Evolutionary conservation across 345 rosid genomes (phyloP).

Genomic region (Arabidopsis arenosa): DNA sequence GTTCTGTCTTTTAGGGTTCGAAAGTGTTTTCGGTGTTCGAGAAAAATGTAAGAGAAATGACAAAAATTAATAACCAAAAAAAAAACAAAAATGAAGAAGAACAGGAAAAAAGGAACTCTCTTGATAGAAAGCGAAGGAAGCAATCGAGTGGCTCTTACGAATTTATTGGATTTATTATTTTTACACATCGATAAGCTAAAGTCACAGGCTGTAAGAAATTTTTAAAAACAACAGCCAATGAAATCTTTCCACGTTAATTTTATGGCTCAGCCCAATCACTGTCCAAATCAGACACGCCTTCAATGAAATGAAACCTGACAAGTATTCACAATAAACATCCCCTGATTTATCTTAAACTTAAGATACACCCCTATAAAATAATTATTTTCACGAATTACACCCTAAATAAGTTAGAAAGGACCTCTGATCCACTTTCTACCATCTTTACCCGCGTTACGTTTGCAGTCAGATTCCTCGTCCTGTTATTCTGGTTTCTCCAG

Average conservation of each 20-base stretch:
- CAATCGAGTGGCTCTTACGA: conserved; percentile 47
- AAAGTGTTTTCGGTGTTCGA: conserved; percentile 36
- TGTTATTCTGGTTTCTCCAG: neutral
- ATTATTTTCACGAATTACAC: neutral
- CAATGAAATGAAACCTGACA: conserved; percentile 14
- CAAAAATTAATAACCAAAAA: neutral
- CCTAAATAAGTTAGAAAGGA: neutral
- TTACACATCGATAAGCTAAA: conserved; percentile 22
- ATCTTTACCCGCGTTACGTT: neutral
- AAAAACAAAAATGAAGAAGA: conserved; percentile 4
- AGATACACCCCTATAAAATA: neutral
- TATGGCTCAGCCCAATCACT: conserved; percentile 28
- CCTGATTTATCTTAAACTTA: neutral
- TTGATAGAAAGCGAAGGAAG: conserved; percentile 46
- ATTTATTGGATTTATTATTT: conserved; percentile 18
- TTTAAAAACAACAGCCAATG: conserved; percentile 24
- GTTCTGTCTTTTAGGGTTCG: conserved; percentile 45
- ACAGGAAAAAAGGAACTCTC: conserved; percentile 13
- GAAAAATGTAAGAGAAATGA: neutral
- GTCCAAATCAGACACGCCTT: conserved; percentile 37
- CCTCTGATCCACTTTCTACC: neutral
- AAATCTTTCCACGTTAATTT: conserved; percentile 16
- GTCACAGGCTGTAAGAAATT: conserved; percentile 22
- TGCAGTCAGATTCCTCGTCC: neutral
- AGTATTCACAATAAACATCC: conserved; percentile 17